Percentiles rank a stretch among this genome's conserved stretches.
Conservation (phyloP, 2,329 filamentous ascomycete species). For the Aureobasidium sp. region DNA sequence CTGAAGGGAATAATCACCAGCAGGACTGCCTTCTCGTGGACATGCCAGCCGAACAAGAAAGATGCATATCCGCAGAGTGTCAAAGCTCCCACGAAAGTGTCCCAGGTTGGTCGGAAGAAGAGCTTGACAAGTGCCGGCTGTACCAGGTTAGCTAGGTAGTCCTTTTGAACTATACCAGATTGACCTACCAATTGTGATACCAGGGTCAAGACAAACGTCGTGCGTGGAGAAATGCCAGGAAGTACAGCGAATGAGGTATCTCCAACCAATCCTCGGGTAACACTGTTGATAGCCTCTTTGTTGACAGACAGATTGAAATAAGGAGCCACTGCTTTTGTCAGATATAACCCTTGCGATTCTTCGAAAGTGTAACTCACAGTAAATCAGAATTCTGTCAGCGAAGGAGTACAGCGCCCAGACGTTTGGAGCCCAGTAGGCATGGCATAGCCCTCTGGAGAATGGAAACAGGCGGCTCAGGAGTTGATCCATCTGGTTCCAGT, state of each 20-base stretch:
- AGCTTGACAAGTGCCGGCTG: constrained; percentile 71
- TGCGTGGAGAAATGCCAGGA: constrained; percentile 71
- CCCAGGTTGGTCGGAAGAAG: constrained; percentile 71
- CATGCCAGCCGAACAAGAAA: constrained; percentile 97
- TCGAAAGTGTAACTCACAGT: constrained; percentile 48
- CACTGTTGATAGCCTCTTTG: constrained; percentile 69
- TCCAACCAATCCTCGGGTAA: constrained; percentile 86
- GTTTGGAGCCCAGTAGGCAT: constrained; percentile 98
- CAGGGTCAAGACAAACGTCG: constrained; percentile 77
- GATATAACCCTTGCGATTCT: background rate
- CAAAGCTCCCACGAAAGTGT: constrained; percentile 79
- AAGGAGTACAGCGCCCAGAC: constrained; percentile 97
- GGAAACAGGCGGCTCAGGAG: constrained; percentile 81
- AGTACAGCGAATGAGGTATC: constrained; percentile 92
- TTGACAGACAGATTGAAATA: constrained; percentile 69
- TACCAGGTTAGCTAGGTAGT: constrained; percentile 14
- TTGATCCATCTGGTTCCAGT: constrained; percentile 76
- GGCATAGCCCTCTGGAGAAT: constrained; percentile 86
- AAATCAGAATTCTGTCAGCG: constrained; percentile 73
- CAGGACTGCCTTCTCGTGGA: constrained; percentile 94
- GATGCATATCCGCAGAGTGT: constrained; percentile 94
- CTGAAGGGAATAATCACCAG: constrained; percentile 94
- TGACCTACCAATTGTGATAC: constrained; percentile 62
- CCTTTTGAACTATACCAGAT: background rate
- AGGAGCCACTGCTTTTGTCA: constrained; percentile 59